Base-by-base conservation (phyloP, 2,329 filamentous ascomycete species). In the Epichloe festucae region DNA sequence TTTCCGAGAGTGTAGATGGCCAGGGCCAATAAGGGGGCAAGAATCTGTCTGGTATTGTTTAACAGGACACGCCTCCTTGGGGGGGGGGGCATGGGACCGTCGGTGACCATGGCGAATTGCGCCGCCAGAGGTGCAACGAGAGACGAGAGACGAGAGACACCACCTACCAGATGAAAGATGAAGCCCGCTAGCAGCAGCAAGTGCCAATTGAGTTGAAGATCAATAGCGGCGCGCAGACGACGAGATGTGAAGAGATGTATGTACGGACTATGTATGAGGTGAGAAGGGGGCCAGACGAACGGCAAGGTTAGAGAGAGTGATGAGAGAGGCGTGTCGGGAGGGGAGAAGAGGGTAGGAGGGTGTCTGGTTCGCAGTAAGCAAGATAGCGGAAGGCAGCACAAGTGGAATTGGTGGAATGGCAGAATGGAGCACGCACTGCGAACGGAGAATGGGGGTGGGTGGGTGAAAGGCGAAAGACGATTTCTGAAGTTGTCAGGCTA, bases 1-100 rank as follows among this genome's bases (percentile, higher is more conserved):
- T 23, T 44, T 50, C 8, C 11, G 38, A 39, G 14, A 41, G 46
- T 39, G 21, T 19, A n/a, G 23, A n/a, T 17, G 46, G 39, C 23
- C 31, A 23, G 49, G 44, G 21, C 21, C 14, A 47, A 35, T 14
- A 47, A 47, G 19, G 44, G 52, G 39, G 44, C 48, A 39, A 31
- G 40, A 39, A 40, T 27, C 15, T 47, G 44, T 27, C 21, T 47
- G 46, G 46, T 27, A 49, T 53, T 38, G 43, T 51, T 48, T 53
- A 31, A 27, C 19, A 21, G 19, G 27, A 31, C 48, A 40, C 49
- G 34, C 49, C 36, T 51, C 36, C 38, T 50, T 42, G 36, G 36
- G 7, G 3, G 41, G 36, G 36, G 7, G 3, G 41, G n/a, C 42
- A 50, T 35, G 48, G 19, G 31, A 43, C 40, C 44, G 27, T 19